These are phyloP conservation scores for Centella asiatica DNA, from an alignment of 129 eudicot genomes.

Conservation along the genomic window DNA sequence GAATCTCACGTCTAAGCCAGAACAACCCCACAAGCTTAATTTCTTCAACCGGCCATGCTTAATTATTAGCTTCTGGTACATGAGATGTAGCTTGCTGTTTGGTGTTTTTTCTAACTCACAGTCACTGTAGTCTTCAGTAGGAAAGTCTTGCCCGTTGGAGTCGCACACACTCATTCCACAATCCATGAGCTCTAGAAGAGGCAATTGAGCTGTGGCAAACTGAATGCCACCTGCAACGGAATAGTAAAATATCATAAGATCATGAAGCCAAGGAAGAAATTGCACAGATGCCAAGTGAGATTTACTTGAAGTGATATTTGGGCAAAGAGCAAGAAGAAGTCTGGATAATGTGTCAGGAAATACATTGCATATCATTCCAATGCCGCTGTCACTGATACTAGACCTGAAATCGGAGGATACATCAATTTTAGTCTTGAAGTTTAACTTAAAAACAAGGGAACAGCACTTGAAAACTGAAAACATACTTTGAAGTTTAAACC, in stretches of 20 bases:
- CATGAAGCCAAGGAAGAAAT: conserved; percentile 4
- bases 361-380: conserved; percentile 95
- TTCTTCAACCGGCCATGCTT: conserved; percentile 76
- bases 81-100: conserved; percentile 49
- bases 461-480: background rate
- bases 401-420: conserved; percentile 48
- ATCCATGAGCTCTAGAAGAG: conserved; percentile 89
- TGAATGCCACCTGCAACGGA: conserved; percentile 73
- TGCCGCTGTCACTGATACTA: conserved; percentile 92
- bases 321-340: conserved; percentile 83
- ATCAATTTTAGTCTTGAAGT: conserved; percentile 5
- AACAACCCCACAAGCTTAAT: conserved; percentile 97
- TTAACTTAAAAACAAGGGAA: background rate
- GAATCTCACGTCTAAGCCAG: conserved; percentile 89
- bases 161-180: conserved; percentile 95
- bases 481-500: background rate
- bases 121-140: conserved; percentile 27
- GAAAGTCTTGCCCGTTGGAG: conserved; percentile 26
- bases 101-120: conserved; percentile 35
- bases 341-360: conserved; percentile 69
- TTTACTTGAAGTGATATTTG: conserved; percentile 96
- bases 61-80: conserved; percentile 75
- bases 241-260: conserved; percentile 6
- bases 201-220: conserved; percentile 93
- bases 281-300: background rate